Evolutionary conservation across 345 rosid genomes (phyloP).

Genomic region (Physaria fendleri): DNA sequence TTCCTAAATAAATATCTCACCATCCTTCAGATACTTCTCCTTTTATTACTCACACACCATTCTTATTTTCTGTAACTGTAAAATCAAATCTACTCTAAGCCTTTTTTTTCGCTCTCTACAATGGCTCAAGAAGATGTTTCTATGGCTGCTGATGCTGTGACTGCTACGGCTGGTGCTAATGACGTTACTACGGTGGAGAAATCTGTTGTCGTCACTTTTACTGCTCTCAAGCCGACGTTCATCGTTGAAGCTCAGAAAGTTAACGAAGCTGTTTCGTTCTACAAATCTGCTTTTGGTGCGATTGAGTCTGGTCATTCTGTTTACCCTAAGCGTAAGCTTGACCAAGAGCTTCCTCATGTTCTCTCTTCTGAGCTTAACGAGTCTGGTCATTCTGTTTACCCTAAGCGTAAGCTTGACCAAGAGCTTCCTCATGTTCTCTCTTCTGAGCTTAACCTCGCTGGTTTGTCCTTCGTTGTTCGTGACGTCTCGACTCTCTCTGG

Average conservation of each 20-base stretch:
- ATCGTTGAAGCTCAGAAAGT: constrained; percentile 79
- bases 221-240: constrained; percentile 61
- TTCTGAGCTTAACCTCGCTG: constrained; percentile 62
- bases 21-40: background rate
- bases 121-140: constrained; percentile 52
- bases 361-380: constrained; percentile 79
- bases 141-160: background rate
- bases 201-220: constrained; percentile 33
- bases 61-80: constrained; percentile 4
- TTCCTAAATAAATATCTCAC: constrained; percentile 36
- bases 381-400: constrained; percentile 48
- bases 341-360: constrained; percentile 81
- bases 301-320: constrained; percentile 52
- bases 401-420: constrained; percentile 91
- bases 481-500: constrained; percentile 39
- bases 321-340: constrained; percentile 85
- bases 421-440: constrained; percentile 77
- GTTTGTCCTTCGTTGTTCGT: constrained; percentile 48
- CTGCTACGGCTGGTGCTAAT: constrained; percentile 25
- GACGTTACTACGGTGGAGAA: constrained; percentile 41
- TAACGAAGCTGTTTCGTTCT: constrained; percentile 67
- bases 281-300: constrained; percentile 76
- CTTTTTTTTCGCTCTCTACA: background rate
- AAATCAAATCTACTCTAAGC: background rate
- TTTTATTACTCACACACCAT: background rate